These are phyloP conservation scores for Suillus placidus DNA, from an alignment of 768 basidiomycete genomes.

Conservation along the genomic window DNA sequence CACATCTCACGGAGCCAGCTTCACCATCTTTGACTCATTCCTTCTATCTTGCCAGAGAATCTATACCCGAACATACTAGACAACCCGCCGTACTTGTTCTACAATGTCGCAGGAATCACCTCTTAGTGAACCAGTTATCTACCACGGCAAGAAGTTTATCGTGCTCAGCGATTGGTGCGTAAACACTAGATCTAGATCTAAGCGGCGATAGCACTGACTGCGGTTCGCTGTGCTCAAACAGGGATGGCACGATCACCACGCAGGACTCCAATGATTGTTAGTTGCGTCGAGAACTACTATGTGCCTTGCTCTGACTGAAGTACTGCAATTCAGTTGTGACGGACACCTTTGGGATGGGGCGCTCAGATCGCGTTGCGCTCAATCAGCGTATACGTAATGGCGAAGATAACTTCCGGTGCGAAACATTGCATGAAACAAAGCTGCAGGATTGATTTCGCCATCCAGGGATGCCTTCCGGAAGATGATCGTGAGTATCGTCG, in stretches of 20 bases:
- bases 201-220: not conserved
- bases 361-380: conserved; percentile 66
- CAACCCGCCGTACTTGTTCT: not conserved
- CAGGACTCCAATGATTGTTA: conserved; percentile 92
- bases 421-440: conserved; percentile 18
- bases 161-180: conserved; percentile 90
- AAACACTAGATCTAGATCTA: conserved; percentile 14
- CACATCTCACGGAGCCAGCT: not conserved
- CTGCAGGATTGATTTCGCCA: conserved; percentile 27
- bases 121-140: conserved; percentile 79
- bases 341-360: conserved; percentile 88
- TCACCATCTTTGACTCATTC: not conserved
- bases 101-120: conserved; percentile 57
- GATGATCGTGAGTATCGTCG: conserved; percentile 81
- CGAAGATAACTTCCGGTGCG: conserved; percentile 66
- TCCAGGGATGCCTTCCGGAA: conserved; percentile 82
- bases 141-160: conserved; percentile 84
- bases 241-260: conserved; percentile 94
- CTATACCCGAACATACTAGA: not conserved
- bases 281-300: conserved; percentile 22
- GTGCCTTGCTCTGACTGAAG: not conserved
- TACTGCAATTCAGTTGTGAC: conserved; percentile 65
- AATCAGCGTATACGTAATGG: conserved; percentile 76
- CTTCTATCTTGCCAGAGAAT: not conserved
- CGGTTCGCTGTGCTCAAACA: conserved; percentile 29